Conservation (phyloP, 352 stramenopile genomes). For the Globisporangium splendens region DNA sequence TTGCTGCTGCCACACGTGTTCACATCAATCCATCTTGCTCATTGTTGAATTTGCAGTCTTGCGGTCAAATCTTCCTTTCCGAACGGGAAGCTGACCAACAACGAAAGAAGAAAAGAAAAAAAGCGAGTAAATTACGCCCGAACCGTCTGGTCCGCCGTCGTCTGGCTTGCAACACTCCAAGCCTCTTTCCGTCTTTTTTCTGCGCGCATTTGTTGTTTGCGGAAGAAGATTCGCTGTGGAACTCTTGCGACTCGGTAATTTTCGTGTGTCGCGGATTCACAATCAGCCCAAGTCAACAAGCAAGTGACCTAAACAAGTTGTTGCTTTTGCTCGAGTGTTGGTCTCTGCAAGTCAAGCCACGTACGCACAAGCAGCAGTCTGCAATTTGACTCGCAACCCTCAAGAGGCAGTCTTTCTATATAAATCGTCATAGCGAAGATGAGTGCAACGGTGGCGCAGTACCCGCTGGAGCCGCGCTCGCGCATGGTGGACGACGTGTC, state of each 20-base stretch:
- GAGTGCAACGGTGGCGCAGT: constrained; percentile 81
- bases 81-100: not conserved
- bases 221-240: constrained; percentile 11
- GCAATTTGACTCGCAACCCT: not conserved
- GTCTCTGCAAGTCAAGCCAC: constrained; percentile 4
- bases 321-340: constrained; percentile 7
- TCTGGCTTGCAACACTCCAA: not conserved
- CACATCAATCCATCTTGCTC: constrained; percentile 13
- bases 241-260: not conserved
- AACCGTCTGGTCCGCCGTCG: constrained; percentile 8
- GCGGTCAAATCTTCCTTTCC: constrained; percentile 5
- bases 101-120: not conserved
- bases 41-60: constrained; percentile 53
- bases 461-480: constrained; percentile 57
- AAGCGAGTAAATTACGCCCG: constrained; percentile 2
- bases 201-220: not conserved
- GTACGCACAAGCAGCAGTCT: constrained; percentile 3
- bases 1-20: not conserved
- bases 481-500: constrained; percentile 59
- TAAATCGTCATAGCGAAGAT: constrained; percentile 21
- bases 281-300: constrained; percentile 10
- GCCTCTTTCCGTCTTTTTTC: constrained; percentile 6
- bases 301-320: constrained; percentile 6
- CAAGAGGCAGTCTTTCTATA: not conserved
- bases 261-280: constrained; percentile 8